Evolutionary conservation across 805 yeast genomes (phyloP).

Genomic region (Ogataea glucozyma): DNA sequence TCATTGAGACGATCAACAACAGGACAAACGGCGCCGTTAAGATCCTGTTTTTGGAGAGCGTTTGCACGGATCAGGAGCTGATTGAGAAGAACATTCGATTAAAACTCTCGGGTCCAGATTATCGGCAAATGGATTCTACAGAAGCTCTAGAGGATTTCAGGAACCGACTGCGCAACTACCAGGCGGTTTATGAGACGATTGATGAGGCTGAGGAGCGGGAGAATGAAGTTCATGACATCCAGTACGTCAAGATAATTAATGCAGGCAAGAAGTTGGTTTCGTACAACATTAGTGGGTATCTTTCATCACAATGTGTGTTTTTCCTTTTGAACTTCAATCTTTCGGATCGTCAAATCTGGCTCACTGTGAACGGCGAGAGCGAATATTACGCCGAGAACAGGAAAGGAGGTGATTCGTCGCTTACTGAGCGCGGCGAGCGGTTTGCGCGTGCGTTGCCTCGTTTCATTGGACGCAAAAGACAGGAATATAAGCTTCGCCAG

Average conservation of each 20-base stretch:
- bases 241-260: constrained; percentile 62
- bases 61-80: constrained; percentile 77
- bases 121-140: constrained; percentile 78
- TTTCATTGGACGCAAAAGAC: constrained; percentile 36
- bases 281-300: constrained; percentile 57
- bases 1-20: constrained; percentile 39
- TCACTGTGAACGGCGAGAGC: constrained; percentile 38
- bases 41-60: constrained; percentile 62
- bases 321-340: constrained; percentile 46
- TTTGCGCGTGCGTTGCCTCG: constrained; percentile 38
- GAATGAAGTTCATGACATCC: constrained; percentile 47
- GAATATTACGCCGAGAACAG: constrained; percentile 27
- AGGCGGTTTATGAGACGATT: constrained; percentile 86
- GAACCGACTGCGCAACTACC: constrained; percentile 78
- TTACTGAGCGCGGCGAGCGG: constrained; percentile 32
- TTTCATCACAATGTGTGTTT: constrained; percentile 58
- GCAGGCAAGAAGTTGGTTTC: constrained; percentile 60
- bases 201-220: constrained; percentile 57
- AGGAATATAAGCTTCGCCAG: constrained; percentile 37
- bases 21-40: constrained; percentile 37
- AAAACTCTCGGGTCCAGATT: constrained; percentile 92
- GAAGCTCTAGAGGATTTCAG: constrained; percentile 79
- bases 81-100: constrained; percentile 82
- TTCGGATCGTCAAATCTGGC: constrained; percentile 39
- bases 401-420: constrained; percentile 37